phyloP scores from a whole-genome alignment of 441 rosid species.

The Mallotus repandus region DNA sequence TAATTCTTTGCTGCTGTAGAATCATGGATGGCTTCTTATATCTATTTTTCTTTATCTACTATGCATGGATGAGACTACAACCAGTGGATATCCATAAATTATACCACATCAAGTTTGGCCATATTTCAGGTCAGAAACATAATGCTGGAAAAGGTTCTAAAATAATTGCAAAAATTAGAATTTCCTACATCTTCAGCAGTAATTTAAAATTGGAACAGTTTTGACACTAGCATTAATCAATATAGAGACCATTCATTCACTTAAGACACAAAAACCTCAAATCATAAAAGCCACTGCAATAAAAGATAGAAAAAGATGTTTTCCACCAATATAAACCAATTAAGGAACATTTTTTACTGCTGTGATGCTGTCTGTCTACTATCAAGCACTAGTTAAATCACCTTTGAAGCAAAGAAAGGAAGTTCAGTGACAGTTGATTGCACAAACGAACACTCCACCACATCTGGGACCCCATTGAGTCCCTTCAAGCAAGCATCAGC shows the following conservation, averaged over 20 bases:
- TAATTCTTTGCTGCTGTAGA: not conserved
- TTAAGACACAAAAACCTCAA: too few relatives aligned
- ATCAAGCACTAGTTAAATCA: constrained; percentile 20
- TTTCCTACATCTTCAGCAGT: not conserved
- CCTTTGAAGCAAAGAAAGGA: constrained; percentile 98
- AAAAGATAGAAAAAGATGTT: not conserved
- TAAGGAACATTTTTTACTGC: not conserved
- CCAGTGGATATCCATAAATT: too few relatives aligned
- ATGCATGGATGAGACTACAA: too few relatives aligned
- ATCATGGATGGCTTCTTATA: too few relatives aligned
- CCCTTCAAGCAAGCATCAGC: constrained; percentile 98
- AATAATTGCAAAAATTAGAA: not conserved
- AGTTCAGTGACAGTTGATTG: constrained; percentile 80
- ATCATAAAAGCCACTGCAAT: not conserved
- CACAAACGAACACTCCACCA: constrained; percentile 82
- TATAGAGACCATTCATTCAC: not conserved
- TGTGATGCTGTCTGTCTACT: not conserved
- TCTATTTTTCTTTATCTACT: too few relatives aligned
- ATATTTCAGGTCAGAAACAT: not conserved
- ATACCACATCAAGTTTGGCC: not conserved
- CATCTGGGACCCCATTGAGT: constrained; percentile 87
- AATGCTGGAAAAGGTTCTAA: not conserved
- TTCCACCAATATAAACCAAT: not conserved
- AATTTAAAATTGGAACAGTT: not conserved
- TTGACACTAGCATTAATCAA: not conserved